A percentile compares a stretch with the other conserved stretches of the same genome.
These are phyloP conservation scores for Microbotryum intermedium DNA, from an alignment of 1,284 basidiomycete species.

Conservation along the genomic window DNA sequence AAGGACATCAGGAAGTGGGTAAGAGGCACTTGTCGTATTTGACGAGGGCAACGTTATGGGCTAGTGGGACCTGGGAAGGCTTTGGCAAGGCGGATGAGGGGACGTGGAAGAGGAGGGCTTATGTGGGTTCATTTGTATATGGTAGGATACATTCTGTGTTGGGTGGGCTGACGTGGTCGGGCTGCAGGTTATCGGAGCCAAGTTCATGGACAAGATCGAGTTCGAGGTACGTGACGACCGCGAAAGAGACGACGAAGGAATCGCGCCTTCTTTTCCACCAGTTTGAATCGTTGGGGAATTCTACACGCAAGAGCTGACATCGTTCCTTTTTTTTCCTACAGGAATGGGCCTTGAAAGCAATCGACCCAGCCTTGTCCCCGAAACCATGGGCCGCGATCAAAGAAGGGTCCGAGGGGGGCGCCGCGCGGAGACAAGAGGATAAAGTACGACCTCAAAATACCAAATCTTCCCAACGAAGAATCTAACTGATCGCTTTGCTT, in stretches of 20 bases:
- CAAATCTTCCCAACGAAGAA: not conserved
- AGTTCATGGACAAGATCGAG: conserved; percentile 33
- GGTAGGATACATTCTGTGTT: not conserved
- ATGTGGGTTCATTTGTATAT: conserved; percentile 11
- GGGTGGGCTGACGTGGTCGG: not conserved
- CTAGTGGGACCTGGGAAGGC: conserved; percentile 28
- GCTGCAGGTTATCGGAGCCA: conserved; percentile 26
- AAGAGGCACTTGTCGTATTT: not conserved
- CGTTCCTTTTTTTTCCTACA: not conserved
- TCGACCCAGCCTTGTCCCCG: conserved; percentile 31
- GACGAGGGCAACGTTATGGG: conserved; percentile 25
- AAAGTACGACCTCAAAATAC: not conserved
- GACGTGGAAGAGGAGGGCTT: conserved; percentile 28
- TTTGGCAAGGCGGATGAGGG: conserved; percentile 28
- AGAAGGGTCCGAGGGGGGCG: not conserved
- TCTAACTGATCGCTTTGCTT: no score
- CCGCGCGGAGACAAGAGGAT: not conserved
- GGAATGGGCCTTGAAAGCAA: conserved; percentile 34
- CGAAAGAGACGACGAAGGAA: no score
- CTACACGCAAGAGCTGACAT: not conserved
- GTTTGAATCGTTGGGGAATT: no score
- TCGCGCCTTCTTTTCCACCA: no score
- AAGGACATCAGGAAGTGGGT: not conserved
- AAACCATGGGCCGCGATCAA: conserved; percentile 8
- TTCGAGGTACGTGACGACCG: conserved; percentile 12